phyloP scores from a whole-genome alignment of 78 protist genomes.

The Anaeramoeba flamelloides region DNA sequence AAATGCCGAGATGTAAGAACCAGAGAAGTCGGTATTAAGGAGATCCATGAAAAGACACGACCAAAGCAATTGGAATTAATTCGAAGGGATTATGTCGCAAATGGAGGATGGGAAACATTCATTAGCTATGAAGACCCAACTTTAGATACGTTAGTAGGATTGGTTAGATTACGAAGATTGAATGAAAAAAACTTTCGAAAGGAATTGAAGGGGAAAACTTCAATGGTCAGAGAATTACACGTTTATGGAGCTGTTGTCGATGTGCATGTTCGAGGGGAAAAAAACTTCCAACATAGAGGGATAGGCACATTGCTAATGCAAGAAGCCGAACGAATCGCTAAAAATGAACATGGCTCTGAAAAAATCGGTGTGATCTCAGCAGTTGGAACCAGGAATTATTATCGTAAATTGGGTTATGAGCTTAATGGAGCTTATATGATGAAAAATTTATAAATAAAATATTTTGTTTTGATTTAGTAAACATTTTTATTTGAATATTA shows the following conservation, averaged over 20 bases:
- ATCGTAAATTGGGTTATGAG: slow-evolving; percentile 74
- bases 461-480: slow-evolving; percentile 1
- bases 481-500: neutral
- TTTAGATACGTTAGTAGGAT: slow-evolving; percentile 68
- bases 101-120: slow-evolving; percentile 93
- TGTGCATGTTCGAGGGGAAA: slow-evolving; percentile 42
- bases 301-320: slow-evolving; percentile 82
- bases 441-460: slow-evolving; percentile 3
- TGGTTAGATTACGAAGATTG: slow-evolving; percentile 67
- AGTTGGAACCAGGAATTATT: slow-evolving; percentile 85
- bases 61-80: no score
- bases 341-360: slow-evolving; percentile 58
- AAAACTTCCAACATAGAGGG: slow-evolving; percentile 68
- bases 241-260: slow-evolving; percentile 77
- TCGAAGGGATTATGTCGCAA: slow-evolving; percentile 70
- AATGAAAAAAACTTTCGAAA: slow-evolving; percentile 38
- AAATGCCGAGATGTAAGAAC: slow-evolving; percentile 42
- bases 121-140: slow-evolving; percentile 82
- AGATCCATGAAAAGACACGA: no score
- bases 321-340: slow-evolving; percentile 82
- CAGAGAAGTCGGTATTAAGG: slow-evolving; percentile 63
- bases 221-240: slow-evolving; percentile 89
- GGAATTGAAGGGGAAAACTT: slow-evolving; percentile 47
- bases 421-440: slow-evolving; percentile 33
- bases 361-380: slow-evolving; percentile 15